Percentiles rank a stretch among this genome's conserved stretches.
Conservation (phyloP, 2,329 filamentous ascomycete species). For the Dryadomyces sulphureus region DNA sequence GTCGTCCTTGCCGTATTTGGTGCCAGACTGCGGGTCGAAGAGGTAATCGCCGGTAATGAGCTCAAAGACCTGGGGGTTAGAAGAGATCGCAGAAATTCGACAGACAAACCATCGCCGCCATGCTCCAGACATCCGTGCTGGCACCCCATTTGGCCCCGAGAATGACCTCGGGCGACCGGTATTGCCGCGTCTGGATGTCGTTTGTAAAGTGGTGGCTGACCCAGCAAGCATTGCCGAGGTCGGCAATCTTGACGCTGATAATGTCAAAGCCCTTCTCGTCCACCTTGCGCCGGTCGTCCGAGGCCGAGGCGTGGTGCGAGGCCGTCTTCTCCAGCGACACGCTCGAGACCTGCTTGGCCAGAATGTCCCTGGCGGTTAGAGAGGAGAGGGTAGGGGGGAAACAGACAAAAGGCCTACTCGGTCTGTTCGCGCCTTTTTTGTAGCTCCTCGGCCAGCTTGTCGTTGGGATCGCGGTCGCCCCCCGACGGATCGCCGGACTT, state of each 20-base stretch:
- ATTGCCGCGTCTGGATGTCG: conserved; percentile 96
- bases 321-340: conserved; percentile 71
- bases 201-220: conserved; percentile 98
- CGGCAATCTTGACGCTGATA: conserved; percentile 97
- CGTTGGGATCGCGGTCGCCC: conserved; percentile 26
- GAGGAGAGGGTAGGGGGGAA: background rate
- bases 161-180: conserved; percentile 93
- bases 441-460: conserved; percentile 31
- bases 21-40: conserved; percentile 95
- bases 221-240: conserved; percentile 97
- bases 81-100: background rate
- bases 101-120: conserved; percentile 83
- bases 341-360: conserved; percentile 85
- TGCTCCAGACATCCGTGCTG: conserved; percentile 99
- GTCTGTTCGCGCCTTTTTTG: conserved; percentile 86
- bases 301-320: background rate
- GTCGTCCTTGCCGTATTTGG: conserved; percentile 98
- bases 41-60: conserved; percentile 96
- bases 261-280: conserved; percentile 51
- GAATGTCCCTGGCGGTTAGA: conserved; percentile 50
- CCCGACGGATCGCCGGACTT: background rate
- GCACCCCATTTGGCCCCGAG: conserved; percentile 95
- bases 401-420: conserved; percentile 46
- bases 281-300: conserved; percentile 42
- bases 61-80: conserved; percentile 64